These are phyloP conservation scores for Phytophthora gonapodyides DNA, from an alignment of 352 stramenopile species.

Conservation along the genomic window DNA sequence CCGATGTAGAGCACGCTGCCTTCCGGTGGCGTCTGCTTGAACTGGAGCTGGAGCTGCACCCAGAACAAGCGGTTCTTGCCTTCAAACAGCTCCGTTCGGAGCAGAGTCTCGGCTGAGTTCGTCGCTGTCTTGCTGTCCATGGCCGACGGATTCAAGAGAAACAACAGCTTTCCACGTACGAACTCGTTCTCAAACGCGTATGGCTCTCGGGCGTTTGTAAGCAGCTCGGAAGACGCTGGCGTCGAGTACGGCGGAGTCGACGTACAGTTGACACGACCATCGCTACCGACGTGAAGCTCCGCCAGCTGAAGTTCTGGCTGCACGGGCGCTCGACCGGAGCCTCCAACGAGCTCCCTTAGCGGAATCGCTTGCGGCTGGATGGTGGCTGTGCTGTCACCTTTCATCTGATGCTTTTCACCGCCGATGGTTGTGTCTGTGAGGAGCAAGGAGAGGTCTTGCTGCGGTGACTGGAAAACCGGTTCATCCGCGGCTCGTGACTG, in stretches of 20 bases:
- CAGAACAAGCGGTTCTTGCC: conserved; percentile 63
- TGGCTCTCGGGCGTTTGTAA: conserved; percentile 41
- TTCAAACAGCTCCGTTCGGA: conserved; percentile 38
- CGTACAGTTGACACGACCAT: conserved; percentile 8
- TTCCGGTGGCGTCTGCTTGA: conserved; percentile 53
- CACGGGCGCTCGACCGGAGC: not conserved
- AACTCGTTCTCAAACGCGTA: conserved; percentile 85
- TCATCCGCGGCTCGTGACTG: not conserved
- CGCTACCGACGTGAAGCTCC: conserved; percentile 18
- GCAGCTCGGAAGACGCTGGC: conserved; percentile 17
- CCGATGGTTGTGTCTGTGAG: too few species aligned
- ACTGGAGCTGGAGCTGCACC: conserved; percentile 70
- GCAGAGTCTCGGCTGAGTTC: conserved; percentile 22
- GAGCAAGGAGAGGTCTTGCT: not conserved
- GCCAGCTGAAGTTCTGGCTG: conserved; percentile 15
- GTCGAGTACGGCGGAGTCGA: conserved; percentile 5
- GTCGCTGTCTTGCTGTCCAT: not conserved
- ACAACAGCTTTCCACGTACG: conserved; percentile 70
- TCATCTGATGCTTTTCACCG: not conserved
- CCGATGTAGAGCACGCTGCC: conserved; percentile 50
- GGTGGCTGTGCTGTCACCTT: not conserved
- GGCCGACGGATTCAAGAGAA: conserved; percentile 49
- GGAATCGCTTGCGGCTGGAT: conserved; percentile 3
- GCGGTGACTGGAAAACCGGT: not conserved
- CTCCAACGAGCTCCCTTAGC: conserved; percentile 3